Evolutionary conservation across 768 basidiomycete genomes (phyloP).

Genomic region (Mrakia gelida): DNA sequence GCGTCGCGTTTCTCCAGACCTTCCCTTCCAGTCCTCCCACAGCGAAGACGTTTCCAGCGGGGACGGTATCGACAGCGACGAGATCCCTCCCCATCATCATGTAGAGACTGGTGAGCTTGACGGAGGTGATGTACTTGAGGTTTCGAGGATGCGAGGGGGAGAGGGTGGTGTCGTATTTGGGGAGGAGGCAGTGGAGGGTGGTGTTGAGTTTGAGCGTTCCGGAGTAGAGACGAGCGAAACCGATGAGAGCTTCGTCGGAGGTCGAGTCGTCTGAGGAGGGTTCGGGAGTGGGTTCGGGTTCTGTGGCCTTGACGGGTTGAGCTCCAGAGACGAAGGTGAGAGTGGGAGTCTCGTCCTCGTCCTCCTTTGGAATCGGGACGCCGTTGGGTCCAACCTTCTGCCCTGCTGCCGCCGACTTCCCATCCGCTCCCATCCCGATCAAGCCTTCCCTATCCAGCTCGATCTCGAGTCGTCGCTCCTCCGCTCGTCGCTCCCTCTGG

Average conservation of each 20-base stretch:
- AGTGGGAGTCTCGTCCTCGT: slow-evolving; percentile 32
- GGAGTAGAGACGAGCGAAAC: slow-evolving; percentile 90
- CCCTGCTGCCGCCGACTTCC: slow-evolving; percentile 34
- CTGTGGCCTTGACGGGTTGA: slow-evolving; percentile 5
- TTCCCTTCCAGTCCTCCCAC: slow-evolving; percentile 82
- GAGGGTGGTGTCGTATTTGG: slow-evolving; percentile 71
- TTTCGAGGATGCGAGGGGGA: slow-evolving; percentile 66
- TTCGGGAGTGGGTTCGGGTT: not conserved
- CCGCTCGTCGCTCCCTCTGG: slow-evolving; percentile 42
- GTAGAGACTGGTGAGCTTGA: slow-evolving; percentile 73
- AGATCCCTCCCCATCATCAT: slow-evolving; percentile 98
- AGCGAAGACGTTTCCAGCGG: slow-evolving; percentile 91
- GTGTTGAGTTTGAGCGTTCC: slow-evolving; percentile 68
- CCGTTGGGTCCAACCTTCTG: not conserved
- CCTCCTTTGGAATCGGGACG: slow-evolving; percentile 38
- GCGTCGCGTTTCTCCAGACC: slow-evolving; percentile 83
- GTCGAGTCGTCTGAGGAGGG: not conserved
- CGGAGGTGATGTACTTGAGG: slow-evolving; percentile 55
- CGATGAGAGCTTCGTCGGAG: slow-evolving; percentile 65
- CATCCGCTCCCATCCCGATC: slow-evolving; percentile 30
- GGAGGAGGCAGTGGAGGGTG: slow-evolving; percentile 68
- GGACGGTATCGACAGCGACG: slow-evolving; percentile 72
- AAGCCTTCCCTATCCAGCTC: slow-evolving; percentile 28
- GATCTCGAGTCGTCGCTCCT: slow-evolving; percentile 28
- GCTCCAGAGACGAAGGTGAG: slow-evolving; percentile 15